Conservation (phyloP, 2,329 filamentous ascomycete genomes). For the Paecilomyces variotii region DNA sequence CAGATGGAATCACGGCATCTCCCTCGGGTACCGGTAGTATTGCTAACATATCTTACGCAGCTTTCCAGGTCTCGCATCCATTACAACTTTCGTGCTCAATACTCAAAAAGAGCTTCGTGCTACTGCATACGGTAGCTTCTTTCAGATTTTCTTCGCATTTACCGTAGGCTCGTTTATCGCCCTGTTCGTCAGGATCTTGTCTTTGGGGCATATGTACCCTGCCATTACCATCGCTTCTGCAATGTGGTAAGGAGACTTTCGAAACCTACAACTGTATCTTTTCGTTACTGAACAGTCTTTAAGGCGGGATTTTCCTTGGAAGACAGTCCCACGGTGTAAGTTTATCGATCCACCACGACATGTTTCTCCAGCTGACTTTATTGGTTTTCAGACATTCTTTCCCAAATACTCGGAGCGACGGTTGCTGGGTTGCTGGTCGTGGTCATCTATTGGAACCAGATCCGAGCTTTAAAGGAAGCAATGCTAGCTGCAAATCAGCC, state of each 20-base stretch:
- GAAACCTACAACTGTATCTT: constrained; percentile 7
- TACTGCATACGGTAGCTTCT: constrained; percentile 42
- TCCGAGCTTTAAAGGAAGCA: constrained; percentile 33
- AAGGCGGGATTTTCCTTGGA: constrained; percentile 54
- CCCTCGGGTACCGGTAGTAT: neutral
- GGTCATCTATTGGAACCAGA: constrained; percentile 49
- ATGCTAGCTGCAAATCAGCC: constrained; percentile 29
- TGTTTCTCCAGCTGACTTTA: neutral
- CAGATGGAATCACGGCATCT: neutral
- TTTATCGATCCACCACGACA: neutral
- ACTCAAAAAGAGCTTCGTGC: constrained; percentile 25
- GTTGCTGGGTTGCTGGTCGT: constrained; percentile 48
- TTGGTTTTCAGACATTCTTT: constrained; percentile 42
- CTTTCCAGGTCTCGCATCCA: constrained; percentile 47
- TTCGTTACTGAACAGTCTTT: constrained; percentile 12
- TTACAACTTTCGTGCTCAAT: constrained; percentile 45
- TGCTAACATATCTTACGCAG: constrained; percentile 6
- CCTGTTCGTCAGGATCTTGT: constrained; percentile 48
- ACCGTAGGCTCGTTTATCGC: constrained; percentile 52
- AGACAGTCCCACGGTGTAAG: constrained; percentile 33
- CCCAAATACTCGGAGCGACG: constrained; percentile 51
- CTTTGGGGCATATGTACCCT: constrained; percentile 50
- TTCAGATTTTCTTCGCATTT: constrained; percentile 50
- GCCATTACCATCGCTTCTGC: constrained; percentile 41
- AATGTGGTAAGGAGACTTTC: constrained; percentile 15